These are phyloP conservation scores for Immersiporthe knoxdaviesiana DNA, from an alignment of 2,329 filamentous ascomycete species.

Conservation along the genomic window DNA sequence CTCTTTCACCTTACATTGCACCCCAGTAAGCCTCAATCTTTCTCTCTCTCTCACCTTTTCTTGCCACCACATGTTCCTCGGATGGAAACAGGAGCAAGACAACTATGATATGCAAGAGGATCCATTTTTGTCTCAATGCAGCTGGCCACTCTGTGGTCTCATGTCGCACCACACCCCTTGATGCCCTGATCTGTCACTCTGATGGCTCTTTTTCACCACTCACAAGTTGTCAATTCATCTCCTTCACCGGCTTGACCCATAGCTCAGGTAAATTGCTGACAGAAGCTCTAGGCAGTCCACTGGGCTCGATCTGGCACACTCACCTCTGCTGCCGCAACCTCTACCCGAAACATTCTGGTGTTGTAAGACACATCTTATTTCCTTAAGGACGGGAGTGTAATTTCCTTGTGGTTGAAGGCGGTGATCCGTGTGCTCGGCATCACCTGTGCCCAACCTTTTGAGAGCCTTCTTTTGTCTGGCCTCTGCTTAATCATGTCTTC, in stretches of 20 bases:
- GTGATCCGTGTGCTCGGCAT: constrained; percentile 26
- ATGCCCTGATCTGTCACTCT: constrained; percentile 22
- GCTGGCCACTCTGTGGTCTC: not conserved
- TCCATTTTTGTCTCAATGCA: not conserved
- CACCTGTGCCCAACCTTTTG: constrained; percentile 23
- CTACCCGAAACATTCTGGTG: constrained; percentile 29
- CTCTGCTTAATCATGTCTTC: constrained; percentile 43
- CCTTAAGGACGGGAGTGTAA: constrained; percentile 27
- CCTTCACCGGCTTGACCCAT: constrained; percentile 17
- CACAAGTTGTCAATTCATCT: not conserved
- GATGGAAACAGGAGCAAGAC: not conserved
- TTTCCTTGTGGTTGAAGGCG: constrained; percentile 30
- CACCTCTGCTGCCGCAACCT: constrained; percentile 22
- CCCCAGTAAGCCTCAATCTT: not conserved
- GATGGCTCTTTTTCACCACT: not conserved
- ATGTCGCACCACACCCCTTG: not conserved
- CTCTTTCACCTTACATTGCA: not conserved
- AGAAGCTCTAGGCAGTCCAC: constrained; percentile 17
- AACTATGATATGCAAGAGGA: not conserved
- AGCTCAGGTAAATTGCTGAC: constrained; percentile 18
- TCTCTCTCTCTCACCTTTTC: not conserved
- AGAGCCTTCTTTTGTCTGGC: constrained; percentile 27
- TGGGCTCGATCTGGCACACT: constrained; percentile 19
- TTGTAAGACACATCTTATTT: constrained; percentile 32
- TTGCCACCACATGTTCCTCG: not conserved